These are phyloP conservation scores for Zymoseptoria passerinii DNA, from an alignment of 2,329 filamentous ascomycete species.

Conservation along the genomic window DNA sequence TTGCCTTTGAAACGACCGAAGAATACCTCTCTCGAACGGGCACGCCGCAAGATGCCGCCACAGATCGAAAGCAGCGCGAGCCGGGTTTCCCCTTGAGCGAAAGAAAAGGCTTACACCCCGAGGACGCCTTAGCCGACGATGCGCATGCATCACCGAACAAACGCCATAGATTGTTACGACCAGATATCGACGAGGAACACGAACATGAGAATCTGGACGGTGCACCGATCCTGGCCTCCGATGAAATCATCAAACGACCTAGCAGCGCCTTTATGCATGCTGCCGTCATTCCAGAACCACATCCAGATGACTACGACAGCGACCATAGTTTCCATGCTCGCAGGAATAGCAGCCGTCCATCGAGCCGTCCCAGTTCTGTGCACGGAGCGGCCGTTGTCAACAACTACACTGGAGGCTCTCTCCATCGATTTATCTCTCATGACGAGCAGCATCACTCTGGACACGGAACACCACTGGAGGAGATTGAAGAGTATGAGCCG, in stretches of 20 bases:
- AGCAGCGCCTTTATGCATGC: slow-evolving; percentile 63
- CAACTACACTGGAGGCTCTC: slow-evolving; percentile 41
- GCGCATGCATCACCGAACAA: slow-evolving; percentile 19
- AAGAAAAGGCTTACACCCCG: slow-evolving; percentile 16
- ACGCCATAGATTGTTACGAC: slow-evolving; percentile 36
- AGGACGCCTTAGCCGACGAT: slow-evolving; percentile 39
- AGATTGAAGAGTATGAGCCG: slow-evolving; percentile 91
- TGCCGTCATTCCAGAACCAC: slow-evolving; percentile 67
- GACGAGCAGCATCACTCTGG: slow-evolving; percentile 41
- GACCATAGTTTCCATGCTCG: slow-evolving; percentile 34
- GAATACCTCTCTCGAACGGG: slow-evolving; percentile 70
- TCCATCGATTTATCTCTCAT: slow-evolving; percentile 48
- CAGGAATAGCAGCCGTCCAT: slow-evolving; percentile 52
- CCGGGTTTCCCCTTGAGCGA: slow-evolving; percentile 41
- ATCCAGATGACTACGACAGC: slow-evolving; percentile 48
- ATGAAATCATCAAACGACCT: slow-evolving; percentile 72
- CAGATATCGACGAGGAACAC: slow-evolving; percentile 36
- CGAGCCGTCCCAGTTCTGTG: slow-evolving; percentile 54
- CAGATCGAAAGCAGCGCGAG: slow-evolving; percentile 26
- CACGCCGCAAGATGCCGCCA: slow-evolving; percentile 46
- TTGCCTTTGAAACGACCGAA: slow-evolving; percentile 80
- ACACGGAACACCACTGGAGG: slow-evolving; percentile 62
- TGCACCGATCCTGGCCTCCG: slow-evolving; percentile 77
- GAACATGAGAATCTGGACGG: slow-evolving; percentile 53
- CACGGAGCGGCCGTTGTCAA: slow-evolving; percentile 21